Evolutionary conservation across 257 asterid genomes (phyloP).

Genomic region (Nemophila menziesii): DNA sequence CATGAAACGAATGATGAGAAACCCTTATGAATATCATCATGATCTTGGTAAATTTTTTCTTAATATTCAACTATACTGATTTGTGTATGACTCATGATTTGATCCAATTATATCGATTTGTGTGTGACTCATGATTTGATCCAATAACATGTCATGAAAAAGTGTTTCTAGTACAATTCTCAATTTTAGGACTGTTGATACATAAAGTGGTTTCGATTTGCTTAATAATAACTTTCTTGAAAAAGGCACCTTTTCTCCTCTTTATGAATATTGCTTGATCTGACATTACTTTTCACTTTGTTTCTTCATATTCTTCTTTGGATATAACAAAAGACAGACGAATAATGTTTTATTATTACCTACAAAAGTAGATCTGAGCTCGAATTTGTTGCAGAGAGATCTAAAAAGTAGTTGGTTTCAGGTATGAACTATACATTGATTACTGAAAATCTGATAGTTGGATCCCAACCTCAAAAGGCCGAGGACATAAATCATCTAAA

Average conservation of each 20-base stretch:
- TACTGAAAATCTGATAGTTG: slow-evolving; percentile 70
- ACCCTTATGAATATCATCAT: slow-evolving; percentile 86
- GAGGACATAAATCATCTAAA: slow-evolving; percentile 78
- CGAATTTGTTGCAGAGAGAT: slow-evolving; percentile 2
- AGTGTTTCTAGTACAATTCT: too few species aligned
- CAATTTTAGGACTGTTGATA: background rate
- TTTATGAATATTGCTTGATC: background rate
- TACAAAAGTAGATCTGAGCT: background rate
- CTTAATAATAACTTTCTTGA: background rate
- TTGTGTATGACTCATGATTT: too few species aligned
- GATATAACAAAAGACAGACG: background rate
- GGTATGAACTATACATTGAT: slow-evolving; percentile 92
- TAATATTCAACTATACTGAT: too few species aligned
- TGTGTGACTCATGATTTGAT: background rate
- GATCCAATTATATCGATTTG: background rate
- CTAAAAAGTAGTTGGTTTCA: slow-evolving; percentile 24
- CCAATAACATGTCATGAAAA: too few species aligned
- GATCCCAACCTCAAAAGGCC: slow-evolving; percentile 88
- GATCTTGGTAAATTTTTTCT: slow-evolving; percentile 50
- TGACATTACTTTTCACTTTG: background rate
- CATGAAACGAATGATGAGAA: slow-evolving; percentile 89
- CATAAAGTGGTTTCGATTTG: background rate
- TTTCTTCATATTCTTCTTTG: background rate
- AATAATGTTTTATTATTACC: too few species aligned
- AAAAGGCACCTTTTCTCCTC: background rate